These are phyloP conservation scores for Vigna angularis DNA, from an alignment of 306 rosid species.

Conservation along the genomic window DNA sequence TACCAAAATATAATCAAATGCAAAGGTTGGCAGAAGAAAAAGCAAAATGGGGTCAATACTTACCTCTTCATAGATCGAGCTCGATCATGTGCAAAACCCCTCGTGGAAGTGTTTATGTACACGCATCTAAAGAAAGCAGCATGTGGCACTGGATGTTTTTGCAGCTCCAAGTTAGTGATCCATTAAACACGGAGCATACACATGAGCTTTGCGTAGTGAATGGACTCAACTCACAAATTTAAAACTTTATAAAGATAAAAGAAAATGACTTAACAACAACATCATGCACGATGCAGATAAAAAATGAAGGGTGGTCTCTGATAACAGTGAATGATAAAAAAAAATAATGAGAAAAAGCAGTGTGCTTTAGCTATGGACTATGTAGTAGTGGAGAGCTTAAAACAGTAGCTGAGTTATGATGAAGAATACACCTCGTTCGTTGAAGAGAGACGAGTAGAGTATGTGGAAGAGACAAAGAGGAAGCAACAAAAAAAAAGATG, in stretches of 20 bases:
- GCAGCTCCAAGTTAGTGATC: slow-evolving; percentile 64
- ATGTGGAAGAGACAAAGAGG: not conserved
- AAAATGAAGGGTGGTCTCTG: not conserved
- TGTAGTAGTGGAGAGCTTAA: not conserved
- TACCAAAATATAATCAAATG: slow-evolving; percentile 21
- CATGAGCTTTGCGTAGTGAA: slow-evolving; percentile 51
- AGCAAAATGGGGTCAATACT: slow-evolving; percentile 38
- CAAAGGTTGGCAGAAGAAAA: slow-evolving; percentile 11
- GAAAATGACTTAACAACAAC: slow-evolving; percentile 1
- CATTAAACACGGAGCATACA: slow-evolving; percentile 66
- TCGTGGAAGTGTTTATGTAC: slow-evolving; percentile 42
- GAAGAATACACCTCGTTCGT: not conserved
- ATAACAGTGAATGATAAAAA: not conserved
- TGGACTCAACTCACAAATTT: not conserved
- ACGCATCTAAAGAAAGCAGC: slow-evolving; percentile 48
- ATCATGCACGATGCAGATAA: not conserved
- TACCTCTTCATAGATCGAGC: not conserved
- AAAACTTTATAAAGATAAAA: not conserved
- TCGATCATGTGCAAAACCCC: slow-evolving; percentile 55
- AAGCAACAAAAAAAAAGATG: not conserved
- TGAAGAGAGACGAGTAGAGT: not conserved
- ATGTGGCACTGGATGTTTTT: slow-evolving; percentile 40
- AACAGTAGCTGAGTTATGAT: not conserved
- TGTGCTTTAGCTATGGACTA: not conserved
- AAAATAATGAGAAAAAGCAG: not conserved